These are phyloP conservation scores for Biscogniauxia mediterranea DNA, from an alignment of 2,329 filamentous ascomycete species.

Conservation along the genomic window DNA sequence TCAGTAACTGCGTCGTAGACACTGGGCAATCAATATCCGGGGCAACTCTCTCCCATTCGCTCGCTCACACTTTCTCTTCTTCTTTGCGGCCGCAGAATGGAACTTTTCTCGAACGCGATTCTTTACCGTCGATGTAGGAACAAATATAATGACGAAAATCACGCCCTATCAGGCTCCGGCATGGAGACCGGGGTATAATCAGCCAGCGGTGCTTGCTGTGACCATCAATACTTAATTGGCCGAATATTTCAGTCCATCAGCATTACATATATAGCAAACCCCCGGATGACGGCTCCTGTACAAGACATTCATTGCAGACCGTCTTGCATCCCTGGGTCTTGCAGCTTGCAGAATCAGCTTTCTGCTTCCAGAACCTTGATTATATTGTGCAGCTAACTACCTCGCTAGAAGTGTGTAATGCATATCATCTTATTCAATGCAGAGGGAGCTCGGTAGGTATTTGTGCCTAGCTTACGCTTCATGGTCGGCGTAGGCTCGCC, in stretches of 20 bases:
- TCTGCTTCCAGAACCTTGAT: neutral
- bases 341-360: neutral
- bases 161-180: conserved; percentile 13
- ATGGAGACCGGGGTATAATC: neutral
- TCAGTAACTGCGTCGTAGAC: neutral
- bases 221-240: neutral
- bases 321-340: neutral
- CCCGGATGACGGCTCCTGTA: neutral
- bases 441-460: neutral
- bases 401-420: neutral
- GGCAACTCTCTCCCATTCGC: neutral
- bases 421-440: neutral
- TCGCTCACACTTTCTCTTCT: neutral
- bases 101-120: conserved; percentile 12
- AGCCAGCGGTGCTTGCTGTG: conserved; percentile 1
- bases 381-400: neutral
- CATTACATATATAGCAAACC: neutral
- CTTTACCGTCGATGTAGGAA: conserved; percentile 16
- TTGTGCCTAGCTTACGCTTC: neutral
- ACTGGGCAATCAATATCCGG: neutral
- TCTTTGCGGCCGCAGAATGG: conserved; percentile 4
- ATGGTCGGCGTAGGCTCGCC: neutral
- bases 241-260: neutral
- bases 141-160: conserved; percentile 19
- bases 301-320: neutral